Evolutionary conservation across 345 rosid genomes (phyloP).

Genomic region (Salix suchowensis): DNA sequence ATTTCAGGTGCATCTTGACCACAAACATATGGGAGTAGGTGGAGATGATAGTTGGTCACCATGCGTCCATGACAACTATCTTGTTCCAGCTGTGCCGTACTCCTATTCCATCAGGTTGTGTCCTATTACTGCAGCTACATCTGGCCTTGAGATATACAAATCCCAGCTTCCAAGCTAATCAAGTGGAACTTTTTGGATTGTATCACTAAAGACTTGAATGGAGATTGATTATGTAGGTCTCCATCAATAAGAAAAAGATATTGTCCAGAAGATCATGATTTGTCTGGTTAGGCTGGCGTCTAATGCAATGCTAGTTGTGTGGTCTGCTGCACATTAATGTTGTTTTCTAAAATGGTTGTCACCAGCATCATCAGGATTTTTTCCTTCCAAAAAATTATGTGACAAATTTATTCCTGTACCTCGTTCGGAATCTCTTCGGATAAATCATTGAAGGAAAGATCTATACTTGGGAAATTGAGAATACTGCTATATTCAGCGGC

Average conservation of each 20-base stretch:
- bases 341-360: background rate
- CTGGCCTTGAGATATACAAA: conserved; percentile 48
- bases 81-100: conserved; percentile 65
- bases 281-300: background rate
- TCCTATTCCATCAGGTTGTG: conserved; percentile 63
- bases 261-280: background rate
- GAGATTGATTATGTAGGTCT: background rate
- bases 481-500: background rate
- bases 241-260: background rate
- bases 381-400: conserved; percentile 4
- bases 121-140: conserved; percentile 53
- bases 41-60: conserved; percentile 98
- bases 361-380: conserved; percentile 17
- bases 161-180: conserved; percentile 45
- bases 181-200: background rate
- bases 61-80: conserved; percentile 64
- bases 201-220: background rate
- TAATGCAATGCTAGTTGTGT: background rate
- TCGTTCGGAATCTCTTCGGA: conserved; percentile 7
- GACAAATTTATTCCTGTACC: conserved; percentile 22
- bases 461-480: conserved; percentile 15
- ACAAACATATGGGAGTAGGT: conserved; percentile 89
- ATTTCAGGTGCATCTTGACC: conserved; percentile 88
- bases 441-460: conserved; percentile 19
- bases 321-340: background rate